Conservation (phyloP, 2,329 filamentous ascomycete genomes). For the Tolypocladium amazonense region DNA sequence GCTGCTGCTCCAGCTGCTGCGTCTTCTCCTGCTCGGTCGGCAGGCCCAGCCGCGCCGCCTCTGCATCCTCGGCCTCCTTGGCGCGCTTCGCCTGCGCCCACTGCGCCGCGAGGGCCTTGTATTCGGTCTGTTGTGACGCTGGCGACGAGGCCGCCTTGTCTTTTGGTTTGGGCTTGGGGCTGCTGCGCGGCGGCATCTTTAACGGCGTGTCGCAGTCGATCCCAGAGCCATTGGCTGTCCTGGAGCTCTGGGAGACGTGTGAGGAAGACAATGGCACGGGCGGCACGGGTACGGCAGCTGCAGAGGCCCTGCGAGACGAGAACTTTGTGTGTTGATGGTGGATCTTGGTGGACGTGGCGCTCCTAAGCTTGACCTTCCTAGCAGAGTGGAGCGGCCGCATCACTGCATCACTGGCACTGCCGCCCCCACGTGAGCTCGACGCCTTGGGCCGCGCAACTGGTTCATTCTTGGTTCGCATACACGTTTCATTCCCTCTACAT, state of each 20-base stretch:
- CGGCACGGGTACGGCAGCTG: neutral
- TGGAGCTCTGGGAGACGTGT: slow-evolving; percentile 2
- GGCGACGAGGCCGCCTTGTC: slow-evolving; percentile 8
- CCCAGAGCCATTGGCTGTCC: slow-evolving; percentile 16
- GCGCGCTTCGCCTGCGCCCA: slow-evolving; percentile 42
- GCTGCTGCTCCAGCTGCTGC: slow-evolving; percentile 31
- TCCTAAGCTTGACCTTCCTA: neutral
- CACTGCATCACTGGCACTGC: neutral
- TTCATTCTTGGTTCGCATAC: neutral
- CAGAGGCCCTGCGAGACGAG: neutral
- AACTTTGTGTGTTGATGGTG: neutral
- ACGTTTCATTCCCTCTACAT: neutral
- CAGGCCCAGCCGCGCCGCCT: slow-evolving; percentile 15
- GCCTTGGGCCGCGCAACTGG: neutral
- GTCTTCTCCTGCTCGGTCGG: slow-evolving; percentile 21
- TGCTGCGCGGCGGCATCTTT: slow-evolving; percentile 16
- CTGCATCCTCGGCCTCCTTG: slow-evolving; percentile 31
- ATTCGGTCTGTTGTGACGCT: slow-evolving; percentile 25
- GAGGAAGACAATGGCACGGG: neutral
- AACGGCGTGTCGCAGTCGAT: slow-evolving; percentile 4
- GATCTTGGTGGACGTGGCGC: neutral
- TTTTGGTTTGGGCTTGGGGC: slow-evolving; percentile 13
- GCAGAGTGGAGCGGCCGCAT: neutral
- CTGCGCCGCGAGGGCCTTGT: slow-evolving; percentile 41
- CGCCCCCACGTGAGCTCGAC: neutral